Percentiles rank a stretch among this genome's conserved stretches.
Conservation (phyloP, 2,329 filamentous ascomycete species). For the Colletotrichum gloeosporioides region DNA sequence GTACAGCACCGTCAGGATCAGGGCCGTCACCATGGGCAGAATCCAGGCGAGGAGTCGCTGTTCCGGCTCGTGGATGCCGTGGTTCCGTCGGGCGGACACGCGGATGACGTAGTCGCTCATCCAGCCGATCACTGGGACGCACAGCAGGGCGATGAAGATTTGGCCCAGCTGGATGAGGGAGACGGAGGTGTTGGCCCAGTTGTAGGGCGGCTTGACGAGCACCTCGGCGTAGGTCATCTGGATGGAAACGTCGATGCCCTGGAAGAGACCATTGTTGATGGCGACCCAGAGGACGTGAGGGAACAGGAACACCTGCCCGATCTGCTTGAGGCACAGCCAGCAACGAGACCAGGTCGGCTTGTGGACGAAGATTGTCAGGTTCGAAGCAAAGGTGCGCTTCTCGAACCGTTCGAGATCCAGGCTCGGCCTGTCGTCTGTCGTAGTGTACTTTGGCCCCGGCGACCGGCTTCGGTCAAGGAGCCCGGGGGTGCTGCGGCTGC, state of each 20-base stretch:
- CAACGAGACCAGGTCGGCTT: background rate
- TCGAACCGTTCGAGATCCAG: background rate
- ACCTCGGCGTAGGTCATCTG: slow-evolving; percentile 18
- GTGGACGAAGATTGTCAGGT: slow-evolving; percentile 1
- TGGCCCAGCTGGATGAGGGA: slow-evolving; percentile 14
- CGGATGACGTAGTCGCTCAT: slow-evolving; percentile 20
- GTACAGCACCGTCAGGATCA: slow-evolving; percentile 11
- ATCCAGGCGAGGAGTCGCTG: slow-evolving; percentile 34
- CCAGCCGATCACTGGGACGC: slow-evolving; percentile 12
- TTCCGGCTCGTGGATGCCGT: slow-evolving; percentile 46
- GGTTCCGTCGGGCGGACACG: slow-evolving; percentile 39
- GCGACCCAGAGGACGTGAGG: slow-evolving; percentile 18
- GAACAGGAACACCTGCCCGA: slow-evolving; percentile 16
- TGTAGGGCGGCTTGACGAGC: slow-evolving; percentile 15
- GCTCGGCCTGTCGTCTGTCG: background rate
- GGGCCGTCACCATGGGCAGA: slow-evolving; percentile 7
- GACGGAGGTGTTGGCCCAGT: slow-evolving; percentile 18
- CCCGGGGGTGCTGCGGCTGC: too few species aligned
- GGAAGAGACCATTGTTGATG: slow-evolving; percentile 17
- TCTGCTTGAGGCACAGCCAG: slow-evolving; percentile 6
- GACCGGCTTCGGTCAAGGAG: background rate
- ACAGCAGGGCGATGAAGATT: slow-evolving; percentile 1
- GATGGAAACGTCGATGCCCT: slow-evolving; percentile 16
- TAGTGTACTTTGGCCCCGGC: background rate
- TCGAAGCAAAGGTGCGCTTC: background rate